These are phyloP conservation scores for Euphorbia lathyris DNA, from an alignment of 345 rosid genomes.

Conservation along the genomic window DNA sequence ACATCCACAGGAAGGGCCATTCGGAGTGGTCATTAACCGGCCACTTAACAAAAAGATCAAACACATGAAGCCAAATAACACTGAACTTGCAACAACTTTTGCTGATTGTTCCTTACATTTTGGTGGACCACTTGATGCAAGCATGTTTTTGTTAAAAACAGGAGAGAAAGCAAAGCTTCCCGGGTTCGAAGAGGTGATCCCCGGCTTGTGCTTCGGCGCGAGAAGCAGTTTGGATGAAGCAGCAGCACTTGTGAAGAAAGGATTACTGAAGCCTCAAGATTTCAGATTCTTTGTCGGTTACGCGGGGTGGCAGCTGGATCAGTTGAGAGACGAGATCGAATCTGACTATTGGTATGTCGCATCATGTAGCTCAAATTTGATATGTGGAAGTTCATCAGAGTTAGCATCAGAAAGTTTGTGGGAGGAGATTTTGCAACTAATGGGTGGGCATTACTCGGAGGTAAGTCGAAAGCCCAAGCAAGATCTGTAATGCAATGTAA, in stretches of 20 bases:
- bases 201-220: slow-evolving; percentile 80
- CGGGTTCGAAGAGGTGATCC: slow-evolving; percentile 79
- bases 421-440: slow-evolving; percentile 88
- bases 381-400: slow-evolving; percentile 44
- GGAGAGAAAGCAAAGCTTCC: slow-evolving; percentile 50
- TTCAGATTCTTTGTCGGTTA: slow-evolving; percentile 88
- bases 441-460: slow-evolving; percentile 89
- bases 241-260: slow-evolving; percentile 69
- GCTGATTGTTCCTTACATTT: slow-evolving; percentile 76
- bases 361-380: slow-evolving; percentile 75
- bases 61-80: slow-evolving; percentile 70
- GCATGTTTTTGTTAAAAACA: slow-evolving; percentile 66
- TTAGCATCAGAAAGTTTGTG: slow-evolving; percentile 59
- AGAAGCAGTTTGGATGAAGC: slow-evolving; percentile 82
- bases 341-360: slow-evolving; percentile 80
- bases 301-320: slow-evolving; percentile 92
- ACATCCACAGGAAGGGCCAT: slow-evolving; percentile 87
- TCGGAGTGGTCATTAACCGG: slow-evolving; percentile 83
- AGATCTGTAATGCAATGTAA: slow-evolving; percentile 35
- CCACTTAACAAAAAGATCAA: slow-evolving; percentile 77
- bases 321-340: slow-evolving; percentile 80
- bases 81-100: slow-evolving; percentile 72
- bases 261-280: slow-evolving; percentile 67
- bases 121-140: slow-evolving; percentile 90
- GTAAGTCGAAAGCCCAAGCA: slow-evolving; percentile 85